phyloP scores from a whole-genome alignment of 129 eudicot genomes.

The Arctium lappa region DNA sequence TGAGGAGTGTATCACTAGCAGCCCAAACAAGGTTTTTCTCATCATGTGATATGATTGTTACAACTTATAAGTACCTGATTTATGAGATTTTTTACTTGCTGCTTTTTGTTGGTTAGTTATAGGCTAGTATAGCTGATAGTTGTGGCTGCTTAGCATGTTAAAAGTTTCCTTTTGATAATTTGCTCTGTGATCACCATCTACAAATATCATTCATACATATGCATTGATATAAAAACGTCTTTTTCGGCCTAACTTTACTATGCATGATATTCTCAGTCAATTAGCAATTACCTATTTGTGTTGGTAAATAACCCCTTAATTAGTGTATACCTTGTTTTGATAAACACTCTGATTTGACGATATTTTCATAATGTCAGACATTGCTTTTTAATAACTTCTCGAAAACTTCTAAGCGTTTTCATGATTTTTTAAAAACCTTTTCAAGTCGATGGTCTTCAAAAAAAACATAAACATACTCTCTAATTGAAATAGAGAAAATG shows the following conservation, averaged over 20 bases:
- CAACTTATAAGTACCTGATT: background rate
- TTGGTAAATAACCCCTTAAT: background rate
- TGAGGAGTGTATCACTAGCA: conserved; percentile 71
- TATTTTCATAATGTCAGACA: too few species aligned
- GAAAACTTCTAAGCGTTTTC: too few species aligned
- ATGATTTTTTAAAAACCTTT: too few species aligned
- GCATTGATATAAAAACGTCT: background rate
- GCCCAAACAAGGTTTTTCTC: conserved; percentile 65
- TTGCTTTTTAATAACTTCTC: too few species aligned
- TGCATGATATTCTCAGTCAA: background rate
- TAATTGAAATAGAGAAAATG: too few species aligned
- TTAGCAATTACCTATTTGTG: background rate
- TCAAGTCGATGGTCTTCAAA: too few species aligned
- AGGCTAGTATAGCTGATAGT: background rate
- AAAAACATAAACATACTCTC: too few species aligned
- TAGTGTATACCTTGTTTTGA: background rate
- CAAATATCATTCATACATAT: background rate
- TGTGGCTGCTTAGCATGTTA: background rate
- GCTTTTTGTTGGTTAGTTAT: background rate
- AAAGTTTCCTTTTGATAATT: background rate
- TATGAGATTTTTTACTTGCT: background rate
- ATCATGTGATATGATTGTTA: background rate
- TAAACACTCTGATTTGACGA: too few species aligned
- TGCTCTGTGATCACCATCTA: background rate
- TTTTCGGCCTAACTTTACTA: background rate